Percentiles rank a stretch among this genome's conserved stretches.
Evolutionary conservation across 2,329 filamentous ascomycete genomes (phyloP).

Genomic region (Ophiostoma montium): DNA sequence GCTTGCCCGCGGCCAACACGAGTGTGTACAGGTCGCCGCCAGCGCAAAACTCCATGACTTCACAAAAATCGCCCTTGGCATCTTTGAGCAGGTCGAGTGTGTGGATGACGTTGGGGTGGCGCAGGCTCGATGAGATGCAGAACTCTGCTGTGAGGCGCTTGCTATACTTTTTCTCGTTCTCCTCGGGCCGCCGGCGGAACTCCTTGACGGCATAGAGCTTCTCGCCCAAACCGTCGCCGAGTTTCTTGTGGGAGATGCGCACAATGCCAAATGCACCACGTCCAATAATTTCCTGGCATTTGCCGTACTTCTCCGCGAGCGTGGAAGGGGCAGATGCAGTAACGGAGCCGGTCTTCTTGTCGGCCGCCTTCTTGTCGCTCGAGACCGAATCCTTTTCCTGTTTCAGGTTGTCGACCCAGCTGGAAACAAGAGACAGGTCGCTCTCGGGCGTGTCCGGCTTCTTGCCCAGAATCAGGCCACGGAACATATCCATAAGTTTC

Average conservation of each 20-base stretch:
- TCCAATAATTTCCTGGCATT: constrained; percentile 93
- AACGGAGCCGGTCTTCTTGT: constrained; percentile 7
- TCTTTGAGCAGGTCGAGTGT: constrained; percentile 92
- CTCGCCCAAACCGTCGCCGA: constrained; percentile 67
- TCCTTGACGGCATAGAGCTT: constrained; percentile 97
- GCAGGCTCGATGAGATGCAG: constrained; percentile 92
- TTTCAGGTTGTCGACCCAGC: constrained; percentile 88
- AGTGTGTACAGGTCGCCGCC: constrained; percentile 93
- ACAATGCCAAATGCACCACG: constrained; percentile 96
- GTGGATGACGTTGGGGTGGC: constrained; percentile 96
- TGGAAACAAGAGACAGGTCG: constrained; percentile 84
- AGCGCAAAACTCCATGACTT: constrained; percentile 98
- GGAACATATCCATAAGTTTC: constrained; percentile 85
- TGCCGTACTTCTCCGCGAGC: constrained; percentile 91
- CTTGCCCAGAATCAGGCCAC: constrained; percentile 63
- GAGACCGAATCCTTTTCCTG: constrained; percentile 69
- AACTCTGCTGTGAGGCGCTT: constrained; percentile 95
- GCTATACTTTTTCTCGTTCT: constrained; percentile 94
- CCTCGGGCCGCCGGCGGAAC: constrained; percentile 84
- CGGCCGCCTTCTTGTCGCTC: constrained; percentile 41
- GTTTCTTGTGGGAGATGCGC: constrained; percentile 89
- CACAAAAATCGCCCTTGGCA: constrained; percentile 92
- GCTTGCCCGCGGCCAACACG: constrained; percentile 77
- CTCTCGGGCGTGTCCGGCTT: constrained; percentile 65
- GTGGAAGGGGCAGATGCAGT: constrained; percentile 32